Conservation (phyloP, 2,329 filamentous ascomycete genomes). For the Ramichloridium luteum region DNA sequence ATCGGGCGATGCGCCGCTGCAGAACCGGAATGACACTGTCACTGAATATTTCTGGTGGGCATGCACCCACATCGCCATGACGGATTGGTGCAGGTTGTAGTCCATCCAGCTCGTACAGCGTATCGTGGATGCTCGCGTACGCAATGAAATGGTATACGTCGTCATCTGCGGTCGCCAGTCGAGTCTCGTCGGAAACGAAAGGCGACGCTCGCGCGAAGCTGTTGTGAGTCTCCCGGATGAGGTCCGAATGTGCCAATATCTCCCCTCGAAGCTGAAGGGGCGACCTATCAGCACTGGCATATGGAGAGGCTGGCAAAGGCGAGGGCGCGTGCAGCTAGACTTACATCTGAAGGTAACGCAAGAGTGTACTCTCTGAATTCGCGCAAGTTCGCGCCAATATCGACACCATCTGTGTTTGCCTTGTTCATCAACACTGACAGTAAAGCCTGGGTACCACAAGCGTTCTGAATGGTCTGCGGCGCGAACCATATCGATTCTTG, state of each 20-base stretch:
- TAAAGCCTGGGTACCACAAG: slow-evolving; percentile 90
- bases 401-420: slow-evolving; percentile 37
- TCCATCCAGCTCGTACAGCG: slow-evolving; percentile 87
- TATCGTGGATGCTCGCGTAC: slow-evolving; percentile 69
- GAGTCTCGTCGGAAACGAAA: slow-evolving; percentile 82
- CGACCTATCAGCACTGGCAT: background rate
- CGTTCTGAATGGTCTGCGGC: slow-evolving; percentile 94
- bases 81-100: slow-evolving; percentile 84
- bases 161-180: slow-evolving; percentile 58
- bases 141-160: slow-evolving; percentile 98
- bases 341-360: slow-evolving; percentile 54
- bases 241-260: slow-evolving; percentile 53
- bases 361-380: slow-evolving; percentile 84
- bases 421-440: slow-evolving; percentile 87
- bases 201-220: slow-evolving; percentile 79
- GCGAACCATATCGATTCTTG: slow-evolving; percentile 69
- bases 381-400: slow-evolving; percentile 57
- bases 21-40: slow-evolving; percentile 76
- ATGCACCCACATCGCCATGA: slow-evolving; percentile 61
- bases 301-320: background rate
- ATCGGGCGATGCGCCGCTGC: slow-evolving; percentile 68
- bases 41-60: slow-evolving; percentile 59
- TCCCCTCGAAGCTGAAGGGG: slow-evolving; percentile 51
- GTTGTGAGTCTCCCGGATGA: slow-evolving; percentile 61
- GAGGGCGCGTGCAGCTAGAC: slow-evolving; percentile 8